A percentile compares a stretch with the other conserved stretches of the same genome.
These are phyloP conservation scores for Monilinia polystroma DNA, from an alignment of 2,329 filamentous ascomycete genomes.

Conservation along the genomic window DNA sequence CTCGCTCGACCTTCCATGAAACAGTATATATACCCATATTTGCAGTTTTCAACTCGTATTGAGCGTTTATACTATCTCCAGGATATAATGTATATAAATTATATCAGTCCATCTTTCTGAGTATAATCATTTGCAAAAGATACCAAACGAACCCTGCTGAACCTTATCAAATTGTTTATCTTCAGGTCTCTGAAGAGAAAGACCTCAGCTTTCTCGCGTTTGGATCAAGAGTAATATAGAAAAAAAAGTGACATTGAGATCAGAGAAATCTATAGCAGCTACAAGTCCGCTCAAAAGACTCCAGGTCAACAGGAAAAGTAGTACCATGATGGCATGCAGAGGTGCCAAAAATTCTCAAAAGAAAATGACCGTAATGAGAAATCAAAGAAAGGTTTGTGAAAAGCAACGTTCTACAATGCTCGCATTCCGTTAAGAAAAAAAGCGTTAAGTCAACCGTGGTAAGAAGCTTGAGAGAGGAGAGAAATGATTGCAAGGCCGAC, in stretches of 20 bases:
- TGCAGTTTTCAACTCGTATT: neutral
- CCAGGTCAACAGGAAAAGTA: neutral
- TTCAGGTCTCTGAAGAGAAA: neutral
- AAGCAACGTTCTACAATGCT: neutral
- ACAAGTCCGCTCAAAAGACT: neutral
- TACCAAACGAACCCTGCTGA: neutral
- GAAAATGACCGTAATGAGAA: neutral
- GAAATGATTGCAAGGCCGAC: neutral
- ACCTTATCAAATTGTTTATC: constrained; percentile 7
- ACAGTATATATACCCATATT: constrained; percentile 1
- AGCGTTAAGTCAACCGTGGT: neutral
- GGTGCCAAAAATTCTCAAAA: neutral
- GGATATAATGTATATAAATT: neutral
- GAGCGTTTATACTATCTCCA: constrained; percentile 2
- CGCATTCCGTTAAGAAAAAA: neutral
- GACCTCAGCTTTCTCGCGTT: neutral
- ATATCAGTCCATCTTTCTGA: neutral
- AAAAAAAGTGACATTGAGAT: constrained; percentile 13
- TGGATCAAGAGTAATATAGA: constrained; percentile 11
- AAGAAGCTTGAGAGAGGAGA: neutral
- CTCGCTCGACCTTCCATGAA: constrained; percentile 1
- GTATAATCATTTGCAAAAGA: neutral
- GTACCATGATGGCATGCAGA: neutral
- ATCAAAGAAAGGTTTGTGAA: neutral
- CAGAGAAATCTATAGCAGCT: neutral